These are phyloP conservation scores for Luffa acutangula DNA, from an alignment of 306 rosid species.

Conservation along the genomic window DNA sequence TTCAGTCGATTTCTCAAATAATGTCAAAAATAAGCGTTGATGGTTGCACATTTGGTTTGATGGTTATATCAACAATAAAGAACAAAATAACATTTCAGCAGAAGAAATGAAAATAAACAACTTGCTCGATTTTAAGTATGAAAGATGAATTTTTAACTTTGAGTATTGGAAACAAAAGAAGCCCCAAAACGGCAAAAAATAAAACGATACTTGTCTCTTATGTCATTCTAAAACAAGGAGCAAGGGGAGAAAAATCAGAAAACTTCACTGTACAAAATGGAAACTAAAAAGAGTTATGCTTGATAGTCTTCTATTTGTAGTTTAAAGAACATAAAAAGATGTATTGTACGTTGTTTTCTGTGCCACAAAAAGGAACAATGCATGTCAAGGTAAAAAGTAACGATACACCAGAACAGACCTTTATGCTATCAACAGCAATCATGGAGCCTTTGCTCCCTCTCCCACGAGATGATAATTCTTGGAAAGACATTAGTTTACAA, in stretches of 20 bases:
- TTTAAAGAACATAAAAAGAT: background rate
- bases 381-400: background rate
- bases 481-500: slow-evolving; percentile 64
- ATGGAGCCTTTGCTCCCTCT: slow-evolving; percentile 66
- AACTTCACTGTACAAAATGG: background rate
- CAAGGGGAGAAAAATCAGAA: background rate
- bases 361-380: background rate
- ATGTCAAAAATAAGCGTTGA: background rate
- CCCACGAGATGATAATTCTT: slow-evolving; percentile 80
- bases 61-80: background rate
- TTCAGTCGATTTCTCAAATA: background rate
- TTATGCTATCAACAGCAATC: slow-evolving; percentile 52
- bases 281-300: background rate
- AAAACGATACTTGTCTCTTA: background rate
- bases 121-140: background rate
- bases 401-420: slow-evolving; percentile 34
- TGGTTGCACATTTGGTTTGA: background rate
- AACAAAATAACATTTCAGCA: background rate
- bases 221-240: background rate
- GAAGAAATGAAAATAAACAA: background rate
- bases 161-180: background rate
- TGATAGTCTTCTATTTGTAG: background rate
- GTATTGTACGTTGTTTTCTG: background rate
- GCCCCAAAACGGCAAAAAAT: background rate
- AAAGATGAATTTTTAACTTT: background rate